Percentiles rank a stretch among this genome's conserved stretches.
These are phyloP conservation scores for Neurospora sp. DNA, from an alignment of 2,329 filamentous ascomycete species.

Conservation along the genomic window DNA sequence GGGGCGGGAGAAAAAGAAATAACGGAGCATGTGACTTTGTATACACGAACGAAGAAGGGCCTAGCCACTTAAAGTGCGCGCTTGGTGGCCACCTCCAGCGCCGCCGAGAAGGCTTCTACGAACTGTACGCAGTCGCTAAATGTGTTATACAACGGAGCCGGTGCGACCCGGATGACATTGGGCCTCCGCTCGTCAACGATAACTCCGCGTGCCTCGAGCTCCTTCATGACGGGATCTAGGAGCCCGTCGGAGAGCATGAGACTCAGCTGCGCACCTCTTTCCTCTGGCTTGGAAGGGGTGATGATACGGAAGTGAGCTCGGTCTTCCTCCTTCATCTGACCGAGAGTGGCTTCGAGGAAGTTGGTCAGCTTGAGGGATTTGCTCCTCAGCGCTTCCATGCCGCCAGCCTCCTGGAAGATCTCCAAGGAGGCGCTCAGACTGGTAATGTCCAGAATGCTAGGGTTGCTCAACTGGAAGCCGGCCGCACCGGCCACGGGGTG, in stretches of 20 bases:
- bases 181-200: slow-evolving; percentile 67
- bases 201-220: slow-evolving; percentile 50
- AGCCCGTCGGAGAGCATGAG: slow-evolving; percentile 50
- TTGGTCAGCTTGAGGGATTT: slow-evolving; percentile 57
- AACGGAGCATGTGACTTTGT: background rate
- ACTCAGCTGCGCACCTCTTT: slow-evolving; percentile 65
- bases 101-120: slow-evolving; percentile 27
- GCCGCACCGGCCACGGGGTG: slow-evolving; percentile 61
- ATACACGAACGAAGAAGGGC: background rate
- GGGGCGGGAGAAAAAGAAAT: background rate
- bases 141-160: slow-evolving; percentile 64
- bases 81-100: slow-evolving; percentile 11
- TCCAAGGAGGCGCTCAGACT: slow-evolving; percentile 58
- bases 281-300: slow-evolving; percentile 52
- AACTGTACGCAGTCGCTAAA: slow-evolving; percentile 57
- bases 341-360: slow-evolving; percentile 55
- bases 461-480: slow-evolving; percentile 70
- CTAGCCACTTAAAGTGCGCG: background rate
- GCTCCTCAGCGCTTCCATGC: slow-evolving; percentile 50
- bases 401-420: slow-evolving; percentile 56
- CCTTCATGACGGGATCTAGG: slow-evolving; percentile 50
- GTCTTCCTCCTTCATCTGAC: slow-evolving; percentile 26
- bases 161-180: slow-evolving; percentile 65
- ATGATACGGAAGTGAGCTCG: slow-evolving; percentile 43
- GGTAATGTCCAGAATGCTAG: slow-evolving; percentile 63